Percentiles rank a stretch among this genome's conserved stretches.
phyloP scores from a whole-genome alignment of 1,139 yeast species.

The Yamadazyma taylorii region DNA sequence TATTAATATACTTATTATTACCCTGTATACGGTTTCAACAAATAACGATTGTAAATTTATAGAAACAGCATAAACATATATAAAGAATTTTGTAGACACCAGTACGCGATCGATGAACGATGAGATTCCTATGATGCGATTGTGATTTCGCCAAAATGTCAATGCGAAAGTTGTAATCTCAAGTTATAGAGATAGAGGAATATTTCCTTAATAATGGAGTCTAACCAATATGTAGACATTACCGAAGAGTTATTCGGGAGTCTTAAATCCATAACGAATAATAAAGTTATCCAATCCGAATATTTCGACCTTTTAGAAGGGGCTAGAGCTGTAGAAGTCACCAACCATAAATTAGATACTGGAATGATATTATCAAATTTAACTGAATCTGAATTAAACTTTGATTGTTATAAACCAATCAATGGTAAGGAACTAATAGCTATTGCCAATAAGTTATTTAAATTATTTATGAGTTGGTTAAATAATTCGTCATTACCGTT shows the following conservation, averaged over 20 bases:
- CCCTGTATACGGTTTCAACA: too few relatives aligned
- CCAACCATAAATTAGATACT: constrained; percentile 64
- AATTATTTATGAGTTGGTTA: constrained; percentile 57
- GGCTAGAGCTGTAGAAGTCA: constrained; percentile 69
- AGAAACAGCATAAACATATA: too few relatives aligned
- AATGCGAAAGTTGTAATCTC: neutral
- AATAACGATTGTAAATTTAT: too few relatives aligned
- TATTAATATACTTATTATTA: too few relatives aligned
- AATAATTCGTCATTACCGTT: constrained; percentile 61
- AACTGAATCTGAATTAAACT: constrained; percentile 36
- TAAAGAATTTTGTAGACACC: too few relatives aligned
- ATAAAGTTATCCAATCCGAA: constrained; percentile 51
- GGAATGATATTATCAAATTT: constrained; percentile 45
- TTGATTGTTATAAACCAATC: constrained; percentile 36
- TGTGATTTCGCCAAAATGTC: too few relatives aligned
- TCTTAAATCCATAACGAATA: constrained; percentile 29
- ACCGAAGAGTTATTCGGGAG: constrained; percentile 40
- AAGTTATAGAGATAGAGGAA: neutral
- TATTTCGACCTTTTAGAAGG: constrained; percentile 66
- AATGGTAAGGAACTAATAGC: constrained; percentile 41
- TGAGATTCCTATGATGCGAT: too few relatives aligned
- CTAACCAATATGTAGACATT: constrained; percentile 40
- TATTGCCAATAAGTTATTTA: constrained; percentile 46
- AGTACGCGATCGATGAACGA: too few relatives aligned
- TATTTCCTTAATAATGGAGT: constrained; percentile 11